Evolutionary conservation across 169 alveolate genomes (phyloP).

Genomic region (Plasmodium coatneyi): DNA sequence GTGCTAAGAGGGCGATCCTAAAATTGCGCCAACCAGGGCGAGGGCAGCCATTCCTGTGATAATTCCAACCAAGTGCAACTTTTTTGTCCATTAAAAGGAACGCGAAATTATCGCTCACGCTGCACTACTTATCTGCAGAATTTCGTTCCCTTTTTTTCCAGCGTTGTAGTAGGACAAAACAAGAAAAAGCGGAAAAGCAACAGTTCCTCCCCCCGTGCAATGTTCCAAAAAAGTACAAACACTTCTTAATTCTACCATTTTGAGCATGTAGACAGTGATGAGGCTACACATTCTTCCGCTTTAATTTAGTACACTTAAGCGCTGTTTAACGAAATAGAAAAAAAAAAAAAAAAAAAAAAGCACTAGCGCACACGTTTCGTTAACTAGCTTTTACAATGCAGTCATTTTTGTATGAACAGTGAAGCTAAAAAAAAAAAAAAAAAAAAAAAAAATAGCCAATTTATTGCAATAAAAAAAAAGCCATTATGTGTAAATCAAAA

Average conservation of each 20-base stretch:
- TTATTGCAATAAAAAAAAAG: not conserved
- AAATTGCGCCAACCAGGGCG: not conserved
- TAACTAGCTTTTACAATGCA: not conserved
- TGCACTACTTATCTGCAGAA: not conserved
- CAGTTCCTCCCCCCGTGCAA: not conserved
- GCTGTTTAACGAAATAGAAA: not conserved
- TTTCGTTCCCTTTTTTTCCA: conserved; percentile 2
- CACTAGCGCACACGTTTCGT: conserved; percentile 5
- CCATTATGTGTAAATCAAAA: not conserved
- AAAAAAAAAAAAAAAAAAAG: not conserved
- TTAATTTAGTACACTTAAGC: not conserved
- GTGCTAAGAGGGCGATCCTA: not conserved
- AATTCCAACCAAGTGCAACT: not conserved
- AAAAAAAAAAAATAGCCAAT: not conserved
- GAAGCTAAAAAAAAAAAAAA: not conserved
- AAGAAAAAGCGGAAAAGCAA: not conserved
- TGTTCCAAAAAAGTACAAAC: not conserved
- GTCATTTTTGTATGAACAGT: conserved; percentile 25
- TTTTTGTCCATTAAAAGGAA: not conserved
- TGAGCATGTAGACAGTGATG: not conserved
- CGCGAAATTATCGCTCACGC: not conserved
- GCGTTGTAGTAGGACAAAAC: not conserved
- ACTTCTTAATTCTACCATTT: conserved; percentile 14
- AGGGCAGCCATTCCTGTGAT: not conserved
- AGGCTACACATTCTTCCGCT: not conserved